Conservation (phyloP, 352 stramenopile genomes). For the Phytophthora kernoviae region DNA sequence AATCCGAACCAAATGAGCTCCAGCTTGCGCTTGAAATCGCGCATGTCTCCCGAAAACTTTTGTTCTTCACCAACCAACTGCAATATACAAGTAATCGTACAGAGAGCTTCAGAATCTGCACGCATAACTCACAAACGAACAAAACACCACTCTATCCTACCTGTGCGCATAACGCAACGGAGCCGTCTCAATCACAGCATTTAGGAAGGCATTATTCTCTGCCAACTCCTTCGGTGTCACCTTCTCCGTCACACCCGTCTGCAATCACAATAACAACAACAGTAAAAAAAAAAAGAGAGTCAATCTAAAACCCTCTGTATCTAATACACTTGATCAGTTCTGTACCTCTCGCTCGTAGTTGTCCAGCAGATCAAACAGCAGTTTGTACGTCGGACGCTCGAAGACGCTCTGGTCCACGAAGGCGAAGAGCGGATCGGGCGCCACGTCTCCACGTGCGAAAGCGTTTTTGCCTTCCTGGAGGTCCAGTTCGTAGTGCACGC, state of each 20-base stretch:
- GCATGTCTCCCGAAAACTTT: constrained; percentile 78
- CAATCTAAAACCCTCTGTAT: too few relatives aligned
- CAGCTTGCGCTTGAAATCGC: constrained; percentile 91
- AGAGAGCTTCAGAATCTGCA: too few relatives aligned
- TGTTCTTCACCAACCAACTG: constrained; percentile 86
- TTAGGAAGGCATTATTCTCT: constrained; percentile 93
- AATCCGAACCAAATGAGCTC: constrained; percentile 95
- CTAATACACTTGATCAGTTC: too few relatives aligned
- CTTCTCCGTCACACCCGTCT: constrained; percentile 87
- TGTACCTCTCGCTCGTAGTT: constrained; percentile 89
- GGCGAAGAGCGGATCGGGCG: constrained; percentile 91
- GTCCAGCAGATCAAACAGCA: constrained; percentile 92
- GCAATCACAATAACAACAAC: constrained; percentile 8
- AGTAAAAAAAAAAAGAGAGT: constrained; percentile 5
- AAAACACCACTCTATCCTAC: too few relatives aligned
- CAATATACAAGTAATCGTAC: constrained; percentile 1
- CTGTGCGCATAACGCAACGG: constrained; percentile 94
- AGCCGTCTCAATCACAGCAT: constrained; percentile 91
- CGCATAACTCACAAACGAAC: too few relatives aligned
- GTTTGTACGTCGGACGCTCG: constrained; percentile 89
- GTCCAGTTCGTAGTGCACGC: constrained; percentile 93
- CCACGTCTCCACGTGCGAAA: constrained; percentile 89
- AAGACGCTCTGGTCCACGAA: constrained; percentile 89
- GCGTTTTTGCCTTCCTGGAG: constrained; percentile 92
- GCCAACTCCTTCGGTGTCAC: constrained; percentile 86